A percentile compares a stretch with the other conserved stretches of the same genome.
phyloP scores from a whole-genome alignment of 352 stramenopile species.

The Phytopythium montanum region DNA sequence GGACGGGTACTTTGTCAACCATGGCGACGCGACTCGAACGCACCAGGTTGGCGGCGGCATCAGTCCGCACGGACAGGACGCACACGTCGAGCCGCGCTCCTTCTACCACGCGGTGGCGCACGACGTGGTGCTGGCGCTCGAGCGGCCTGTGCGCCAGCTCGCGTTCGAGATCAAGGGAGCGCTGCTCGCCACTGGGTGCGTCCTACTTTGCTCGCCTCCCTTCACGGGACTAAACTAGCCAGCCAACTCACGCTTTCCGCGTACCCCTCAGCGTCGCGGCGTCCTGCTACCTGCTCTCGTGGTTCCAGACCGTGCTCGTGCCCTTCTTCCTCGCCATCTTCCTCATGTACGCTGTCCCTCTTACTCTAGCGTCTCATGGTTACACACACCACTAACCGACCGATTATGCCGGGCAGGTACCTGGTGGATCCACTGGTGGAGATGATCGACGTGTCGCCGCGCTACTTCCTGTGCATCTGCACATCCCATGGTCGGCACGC shows the following conservation, averaged over 20 bases:
- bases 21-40: not conserved
- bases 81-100: slow-evolving; percentile 15
- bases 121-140: slow-evolving; percentile 53
- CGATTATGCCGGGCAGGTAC: slow-evolving; percentile 30
- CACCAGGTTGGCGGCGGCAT: slow-evolving; percentile 3
- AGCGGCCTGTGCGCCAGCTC: slow-evolving; percentile 65
- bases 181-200: slow-evolving; percentile 72
- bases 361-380: too few species aligned
- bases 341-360: slow-evolving; percentile 55
- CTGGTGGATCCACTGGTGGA: slow-evolving; percentile 85
- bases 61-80: not conserved
- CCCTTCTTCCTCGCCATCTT: slow-evolving; percentile 89
- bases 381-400: too few species aligned
- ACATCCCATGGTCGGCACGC: slow-evolving; percentile 71
- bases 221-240: not conserved
- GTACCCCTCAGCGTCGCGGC: slow-evolving; percentile 53
- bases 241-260: not conserved
- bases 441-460: slow-evolving; percentile 85
- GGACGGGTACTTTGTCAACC: slow-evolving; percentile 13
- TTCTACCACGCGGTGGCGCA: slow-evolving; percentile 52
- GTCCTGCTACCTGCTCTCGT: slow-evolving; percentile 77
- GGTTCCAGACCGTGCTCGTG: slow-evolving; percentile 82
- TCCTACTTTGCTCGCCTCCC: not conserved
- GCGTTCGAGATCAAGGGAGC: slow-evolving; percentile 82
- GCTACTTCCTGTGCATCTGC: slow-evolving; percentile 85